Base-by-base conservation (phyloP, 805 yeast genomes). In the Yamadazyma insecticola region DNA sequence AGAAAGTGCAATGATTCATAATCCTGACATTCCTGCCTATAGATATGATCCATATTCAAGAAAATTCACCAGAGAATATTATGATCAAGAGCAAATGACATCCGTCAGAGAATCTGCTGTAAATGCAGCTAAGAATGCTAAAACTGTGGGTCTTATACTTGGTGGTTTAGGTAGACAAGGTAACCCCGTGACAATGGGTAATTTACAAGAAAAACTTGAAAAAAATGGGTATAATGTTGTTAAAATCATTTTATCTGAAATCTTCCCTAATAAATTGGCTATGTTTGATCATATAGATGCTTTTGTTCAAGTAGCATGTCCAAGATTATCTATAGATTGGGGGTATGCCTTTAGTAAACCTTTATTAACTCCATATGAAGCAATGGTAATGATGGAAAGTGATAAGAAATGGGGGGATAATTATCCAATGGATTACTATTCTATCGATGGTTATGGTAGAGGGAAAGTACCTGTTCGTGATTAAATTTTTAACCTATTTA, bases 131-230 rank as follows among this genome's bases (percentile, higher is more conserved):
- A 47, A 51, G 16, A 40, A 44, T 2, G 81, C 87, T 0, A 67
- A 72, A 34, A 81, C 77, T 21, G 72, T 92, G 16, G 98, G 97
- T 0, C 63, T 92, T 13, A 82, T 92, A 13, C 60, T 92, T 14
- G 98, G 98, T 10, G 95, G 96, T 0, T 65, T 92, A 33, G 98
- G 98, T 2, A 74, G 98, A 48, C 98, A 92, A 63, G 98, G 98
- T 5, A 88, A 80, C 47, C 74, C 89, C 3, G 65, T 71, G 14
- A 90, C 97, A 0, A 69, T 88, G 24, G 72, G 72, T 14, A 74
- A 76, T 42, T 51, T 92, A 25, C 88, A 87, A 52, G 45, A 53
- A 5, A 64, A 63, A 30, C 64, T 90, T 16, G 43, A 45, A 1
- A 54, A 47, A 4, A 64, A 68, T 14, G 94, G 92, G 0, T 73